Base-by-base conservation (phyloP, 345 rosid species). In the Chamaenerion angustifolium region DNA sequence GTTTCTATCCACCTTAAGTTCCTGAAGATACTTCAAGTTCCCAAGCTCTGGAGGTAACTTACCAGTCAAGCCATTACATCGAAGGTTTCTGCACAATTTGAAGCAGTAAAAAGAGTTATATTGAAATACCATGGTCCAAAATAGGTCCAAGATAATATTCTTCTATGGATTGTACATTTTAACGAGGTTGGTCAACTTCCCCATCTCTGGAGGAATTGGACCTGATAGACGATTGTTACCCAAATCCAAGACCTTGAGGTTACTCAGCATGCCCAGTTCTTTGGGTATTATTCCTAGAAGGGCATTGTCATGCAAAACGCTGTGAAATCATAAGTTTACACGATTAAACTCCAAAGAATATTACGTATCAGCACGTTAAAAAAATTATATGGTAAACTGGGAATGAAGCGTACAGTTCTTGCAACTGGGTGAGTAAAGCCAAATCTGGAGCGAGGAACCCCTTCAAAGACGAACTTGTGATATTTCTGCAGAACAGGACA, bases 31-130 rank as follows among this genome's bases (percentile, higher is more conserved):
- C 71, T 65, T 80, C 70, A 92, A 70, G 67, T 80, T 74, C 59
- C 95, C 85, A 15, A 92, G 68, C 71, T 84, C 94, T 42, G 77
- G 48, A 49, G 96, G 98, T 56, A 92, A 49, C 55, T 49, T 73
- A 16, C 98, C 98, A 1, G 84, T 79, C 61, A 92, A 79, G 49
- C 96, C 94, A 68, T 92, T 92, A 51, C 90, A 79, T 78, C 88
- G 85, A 54, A 92, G 90, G 70, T 87, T 82, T 77, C 98, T 92
- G 78, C 62, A 70, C 55, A 45, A 62, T 43, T 18, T 16, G 52
- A n/a, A 42, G 45, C 12, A 8, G 37, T 31, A 31, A 31, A 1
- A 31, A 31, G 8, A 31, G 37, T 31, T 31, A 31, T 31, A 31
- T 7, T 31, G 37, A 31, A 31, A 31, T 31, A 31, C 6, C 37